phyloP scores from a whole-genome alignment of 495 filamentous ascomycete species.

The Podospora pseudoanserina region DNA sequence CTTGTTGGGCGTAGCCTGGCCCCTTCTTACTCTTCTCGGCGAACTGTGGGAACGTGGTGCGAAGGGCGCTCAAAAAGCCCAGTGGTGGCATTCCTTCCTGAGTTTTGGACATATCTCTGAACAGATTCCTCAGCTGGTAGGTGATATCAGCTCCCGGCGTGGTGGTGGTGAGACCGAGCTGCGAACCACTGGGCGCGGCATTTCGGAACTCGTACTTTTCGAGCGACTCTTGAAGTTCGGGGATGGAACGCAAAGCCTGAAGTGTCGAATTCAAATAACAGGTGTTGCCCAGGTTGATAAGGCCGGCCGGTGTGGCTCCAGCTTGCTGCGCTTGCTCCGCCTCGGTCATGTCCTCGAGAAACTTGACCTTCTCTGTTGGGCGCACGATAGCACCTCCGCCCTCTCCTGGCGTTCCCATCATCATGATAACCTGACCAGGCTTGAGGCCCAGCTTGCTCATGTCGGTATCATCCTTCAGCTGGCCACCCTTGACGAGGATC shows the following conservation, averaged over 20 bases:
- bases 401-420: constrained; percentile 87
- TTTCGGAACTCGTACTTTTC: constrained; percentile 55
- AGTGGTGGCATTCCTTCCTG: constrained; percentile 84
- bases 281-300: constrained; percentile 93
- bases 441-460: constrained; percentile 81
- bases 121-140: constrained; percentile 75
- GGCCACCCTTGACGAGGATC: constrained; percentile 87
- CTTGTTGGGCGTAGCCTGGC: constrained; percentile 86
- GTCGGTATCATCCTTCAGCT: constrained; percentile 91
- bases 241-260: constrained; percentile 81
- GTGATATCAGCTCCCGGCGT: constrained; percentile 65
- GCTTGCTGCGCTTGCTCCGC: constrained; percentile 79
- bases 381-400: constrained; percentile 58
- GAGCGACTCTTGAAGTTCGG: constrained; percentile 84
- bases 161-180: background rate
- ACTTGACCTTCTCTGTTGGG: constrained; percentile 80
- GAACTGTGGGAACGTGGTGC: constrained; percentile 86
- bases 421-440: constrained; percentile 83
- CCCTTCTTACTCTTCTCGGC: constrained; percentile 78
- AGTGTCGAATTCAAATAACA: constrained; percentile 98
- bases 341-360: constrained; percentile 96
- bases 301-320: constrained; percentile 81
- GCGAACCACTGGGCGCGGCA: constrained; percentile 17
- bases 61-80: constrained; percentile 78
- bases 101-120: constrained; percentile 89